phyloP scores from a whole-genome alignment of 2,329 filamentous ascomycete genomes.

The Xylaria digitata region DNA sequence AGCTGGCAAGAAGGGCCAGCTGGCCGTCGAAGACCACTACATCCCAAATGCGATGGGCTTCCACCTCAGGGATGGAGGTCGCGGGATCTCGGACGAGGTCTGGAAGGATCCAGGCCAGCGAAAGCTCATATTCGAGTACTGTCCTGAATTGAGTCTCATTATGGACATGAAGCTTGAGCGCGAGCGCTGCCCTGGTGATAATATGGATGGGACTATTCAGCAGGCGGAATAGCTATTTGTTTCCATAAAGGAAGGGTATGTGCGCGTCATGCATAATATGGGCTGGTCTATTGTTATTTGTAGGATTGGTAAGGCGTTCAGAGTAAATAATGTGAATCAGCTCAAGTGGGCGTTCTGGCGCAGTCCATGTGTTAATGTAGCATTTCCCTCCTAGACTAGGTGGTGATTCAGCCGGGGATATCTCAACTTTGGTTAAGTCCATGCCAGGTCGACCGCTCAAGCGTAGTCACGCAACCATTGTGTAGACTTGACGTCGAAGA shows the following conservation, averaged over 20 bases:
- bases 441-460: background rate
- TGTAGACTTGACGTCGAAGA: slow-evolving; percentile 1
- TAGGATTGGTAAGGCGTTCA: slow-evolving; percentile 21
- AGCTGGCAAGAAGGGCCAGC: slow-evolving; percentile 52
- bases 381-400: slow-evolving; percentile 16
- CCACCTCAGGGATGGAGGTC: slow-evolving; percentile 60
- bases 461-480: background rate
- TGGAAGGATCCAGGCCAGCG: slow-evolving; percentile 60
- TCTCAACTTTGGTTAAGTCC: background rate
- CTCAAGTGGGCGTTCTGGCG: background rate
- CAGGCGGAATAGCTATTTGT: slow-evolving; percentile 6
- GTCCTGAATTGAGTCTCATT: slow-evolving; percentile 66
- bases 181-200: slow-evolving; percentile 57
- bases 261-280: slow-evolving; percentile 30
- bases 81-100: slow-evolving; percentile 55
- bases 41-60: slow-evolving; percentile 65
- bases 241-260: background rate
- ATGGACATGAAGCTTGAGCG: slow-evolving; percentile 67
- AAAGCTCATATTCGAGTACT: slow-evolving; percentile 64
- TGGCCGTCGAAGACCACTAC: slow-evolving; percentile 63
- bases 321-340: slow-evolving; percentile 5
- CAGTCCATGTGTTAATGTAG: slow-evolving; percentile 4
- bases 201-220: slow-evolving; percentile 37
- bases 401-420: background rate
- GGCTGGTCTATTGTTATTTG: slow-evolving; percentile 29